These are phyloP conservation scores for Botrytis squamosa DNA, from an alignment of 2,329 filamentous ascomycete genomes.

Conservation along the genomic window DNA sequence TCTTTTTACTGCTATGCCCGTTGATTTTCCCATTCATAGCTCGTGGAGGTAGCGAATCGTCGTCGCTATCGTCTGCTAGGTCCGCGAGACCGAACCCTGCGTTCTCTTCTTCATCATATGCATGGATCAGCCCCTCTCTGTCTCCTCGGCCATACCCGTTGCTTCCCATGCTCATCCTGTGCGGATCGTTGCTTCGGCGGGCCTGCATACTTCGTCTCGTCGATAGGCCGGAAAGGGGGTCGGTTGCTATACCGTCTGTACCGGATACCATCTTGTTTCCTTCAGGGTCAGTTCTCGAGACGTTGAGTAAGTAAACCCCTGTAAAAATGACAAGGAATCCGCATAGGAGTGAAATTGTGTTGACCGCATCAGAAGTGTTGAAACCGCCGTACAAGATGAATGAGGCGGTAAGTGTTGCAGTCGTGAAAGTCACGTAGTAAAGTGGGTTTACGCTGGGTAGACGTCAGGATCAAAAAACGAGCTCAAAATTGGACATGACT, in stretches of 20 bases:
- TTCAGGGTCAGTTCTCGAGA: slow-evolving; percentile 89
- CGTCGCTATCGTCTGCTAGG: slow-evolving; percentile 73
- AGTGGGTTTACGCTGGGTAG: slow-evolving; percentile 63
- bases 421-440: slow-evolving; percentile 98
- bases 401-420: slow-evolving; percentile 86
- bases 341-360: slow-evolving; percentile 86
- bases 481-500: slow-evolving; percentile 40
- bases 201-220: slow-evolving; percentile 93
- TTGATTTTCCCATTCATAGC: slow-evolving; percentile 35
- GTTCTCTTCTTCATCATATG: slow-evolving; percentile 81
- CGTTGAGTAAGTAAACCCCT: slow-evolving; percentile 91
- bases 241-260: slow-evolving; percentile 81
- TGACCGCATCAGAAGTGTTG: slow-evolving; percentile 89
- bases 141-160: slow-evolving; percentile 60
- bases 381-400: slow-evolving; percentile 96
- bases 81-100: slow-evolving; percentile 75
- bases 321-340: slow-evolving; percentile 95
- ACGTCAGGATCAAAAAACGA: slow-evolving; percentile 3
- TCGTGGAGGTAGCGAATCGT: slow-evolving; percentile 38
- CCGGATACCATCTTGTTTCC: slow-evolving; percentile 65
- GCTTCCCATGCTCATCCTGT: slow-evolving; percentile 62
- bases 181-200: slow-evolving; percentile 65
- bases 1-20: slow-evolving; percentile 35
- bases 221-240: slow-evolving; percentile 84
- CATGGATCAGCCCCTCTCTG: slow-evolving; percentile 79